Evolutionary conservation across 139 green algal species (phyloP), one percentile per base, ranked within the genome.

Genomic region (Volvox africanus): DNA sequence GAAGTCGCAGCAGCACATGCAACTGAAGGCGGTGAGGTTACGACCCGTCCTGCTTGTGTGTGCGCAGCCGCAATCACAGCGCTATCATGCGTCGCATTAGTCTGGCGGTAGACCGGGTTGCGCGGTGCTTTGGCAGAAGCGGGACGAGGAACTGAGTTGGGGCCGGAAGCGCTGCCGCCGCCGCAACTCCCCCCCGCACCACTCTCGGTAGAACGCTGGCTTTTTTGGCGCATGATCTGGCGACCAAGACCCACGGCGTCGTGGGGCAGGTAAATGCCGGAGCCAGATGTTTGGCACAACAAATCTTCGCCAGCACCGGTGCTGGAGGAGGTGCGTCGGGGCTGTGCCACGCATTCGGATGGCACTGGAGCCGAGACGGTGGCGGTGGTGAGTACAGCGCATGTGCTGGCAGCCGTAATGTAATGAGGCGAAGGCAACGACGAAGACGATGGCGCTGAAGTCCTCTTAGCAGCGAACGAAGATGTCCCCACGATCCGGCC

Each of bases 211-310:
- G 30, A 78, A 9, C 12, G 32, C 18, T n/a, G 81, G 30, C 50
- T 61, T 5, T 28, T 28, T 12, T 76, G 61, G 19, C 80, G 37
- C 24, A 36, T 26, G 12, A 76, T 24, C 81, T 87, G 13, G 61
- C 81, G 81, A 61, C 81, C 81, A 0, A 77, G 20, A 18, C 26
- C 81, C 14, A 87, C 36, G 14, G 81, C 81, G 28, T 87, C 81
- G n/a, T 86, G 80, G 20, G 80, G 80, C 80, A 73, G 28, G 50
- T 12, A 73, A 28, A 5, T 61, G 1, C 26, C 44, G 44, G 80
- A 71, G 2, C 44, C 50, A 16, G 26, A 73, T 28, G 11, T 62
- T 22, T 26, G 55, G 16, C n/a, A 55, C 20, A 61, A n/a, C 18
- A 26, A 1, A 30, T 14, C 24, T 1, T 65, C 36, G 36, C 36